Conservation (phyloP, 192 early-diverging fungal genomes). For the Irineochytrium annulatum region DNA sequence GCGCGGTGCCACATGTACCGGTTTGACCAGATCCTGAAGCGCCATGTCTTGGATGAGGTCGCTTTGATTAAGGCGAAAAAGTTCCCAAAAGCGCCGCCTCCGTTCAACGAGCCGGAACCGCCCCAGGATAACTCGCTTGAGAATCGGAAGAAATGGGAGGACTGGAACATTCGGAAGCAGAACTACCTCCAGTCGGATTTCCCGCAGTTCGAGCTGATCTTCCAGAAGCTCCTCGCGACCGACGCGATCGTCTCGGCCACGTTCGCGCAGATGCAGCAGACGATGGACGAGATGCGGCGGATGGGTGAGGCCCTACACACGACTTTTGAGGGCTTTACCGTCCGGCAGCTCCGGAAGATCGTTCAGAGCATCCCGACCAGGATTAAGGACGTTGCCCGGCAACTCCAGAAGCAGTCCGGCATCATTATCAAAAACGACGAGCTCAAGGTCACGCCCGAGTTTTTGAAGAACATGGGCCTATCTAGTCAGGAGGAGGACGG, state of each 20-base stretch:
- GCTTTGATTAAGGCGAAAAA: constrained; percentile 33
- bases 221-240: constrained; percentile 32
- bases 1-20: constrained; percentile 46
- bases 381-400: constrained; percentile 42
- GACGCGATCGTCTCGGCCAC: constrained; percentile 29
- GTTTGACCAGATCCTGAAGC: constrained; percentile 38
- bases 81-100: constrained; percentile 33
- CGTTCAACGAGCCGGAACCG: constrained; percentile 43
- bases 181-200: constrained; percentile 42
- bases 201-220: constrained; percentile 45
- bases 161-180: constrained; percentile 34
- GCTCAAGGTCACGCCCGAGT: constrained; percentile 47
- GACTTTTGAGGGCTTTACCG: constrained; percentile 32
- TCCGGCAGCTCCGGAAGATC: constrained; percentile 36
- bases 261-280: constrained; percentile 38
- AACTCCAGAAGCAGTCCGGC: constrained; percentile 36
- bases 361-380: constrained; percentile 40
- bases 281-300: constrained; percentile 41
- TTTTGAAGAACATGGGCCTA: constrained; percentile 41
- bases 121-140: constrained; percentile 35
- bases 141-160: constrained; percentile 42
- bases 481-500: constrained; percentile 12
- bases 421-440: constrained; percentile 48
- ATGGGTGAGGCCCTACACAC: constrained; percentile 41
- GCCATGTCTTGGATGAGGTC: constrained; percentile 43